Base-by-base conservation (phyloP, 805 yeast genomes). In the Jamesozyma piceae region DNA sequence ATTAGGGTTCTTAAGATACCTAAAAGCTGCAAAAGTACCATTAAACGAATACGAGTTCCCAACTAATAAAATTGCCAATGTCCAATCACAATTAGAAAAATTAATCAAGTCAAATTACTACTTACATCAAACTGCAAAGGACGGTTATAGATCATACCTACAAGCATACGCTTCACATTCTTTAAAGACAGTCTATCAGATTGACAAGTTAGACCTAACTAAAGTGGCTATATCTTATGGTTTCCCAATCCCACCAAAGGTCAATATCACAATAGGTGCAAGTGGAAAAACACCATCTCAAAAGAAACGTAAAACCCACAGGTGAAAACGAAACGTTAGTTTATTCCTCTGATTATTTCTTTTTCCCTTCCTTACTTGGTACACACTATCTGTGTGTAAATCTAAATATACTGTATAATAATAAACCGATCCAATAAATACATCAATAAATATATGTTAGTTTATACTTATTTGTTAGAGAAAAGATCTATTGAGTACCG, bases 111-210 rank as follows among this genome's bases (percentile, higher is more conserved):
- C 90, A 39, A 92, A 92, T 64, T 92, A 84, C 67, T 86, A 92
- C 82, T 74, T 92, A 52, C 95, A 92, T 63, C 95, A 86, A 66
- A 74, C 89, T 43, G 99, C 99, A 26, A 86, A 88, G 66, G 99
- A 92, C 60, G 99, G 98, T 46, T 92, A 92, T 70, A 77, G 97
- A 62, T 79, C 97, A 2, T 92, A 92, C 65, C 73, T 92, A 57
- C 99, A 92, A 68, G 97, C 98, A 4, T 92, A 92, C 60, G 89
- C 98, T 5, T 83, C 95, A 19, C 98, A 92, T 66, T 95, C 89
- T 58, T 72, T 92, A 65, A 92, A 92, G 65, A 85, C 96, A 2
- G 98, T 92, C 14, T 92, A 92, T 62, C 95, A 89, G 67, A 87
- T 92, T 54, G 97, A 92, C 66, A 87, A 89, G 67, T 73, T 92